Percentiles rank a stretch among this genome's conserved stretches.
Evolutionary conservation across 2,329 filamentous ascomycete species (phyloP).

Genomic region (Arthrobotrys sinensis): DNA sequence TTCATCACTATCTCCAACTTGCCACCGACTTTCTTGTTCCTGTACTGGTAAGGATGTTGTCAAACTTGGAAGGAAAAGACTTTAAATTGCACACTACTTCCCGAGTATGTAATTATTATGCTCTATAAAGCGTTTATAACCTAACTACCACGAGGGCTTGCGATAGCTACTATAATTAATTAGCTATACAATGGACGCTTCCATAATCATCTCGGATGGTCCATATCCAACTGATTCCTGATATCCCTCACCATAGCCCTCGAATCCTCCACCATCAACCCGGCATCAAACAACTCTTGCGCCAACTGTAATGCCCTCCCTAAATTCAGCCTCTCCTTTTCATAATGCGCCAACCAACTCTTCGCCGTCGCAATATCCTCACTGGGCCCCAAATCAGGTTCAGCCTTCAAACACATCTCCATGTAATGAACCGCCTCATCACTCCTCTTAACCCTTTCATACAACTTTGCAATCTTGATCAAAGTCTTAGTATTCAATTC

Average conservation of each 20-base stretch:
- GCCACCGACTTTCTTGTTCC: too few relatives aligned
- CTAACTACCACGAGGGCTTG: too few relatives aligned
- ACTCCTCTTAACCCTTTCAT: slow-evolving; percentile 83
- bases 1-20: too few relatives aligned
- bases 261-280: slow-evolving; percentile 95
- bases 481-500: slow-evolving; percentile 91
- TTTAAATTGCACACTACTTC: too few relatives aligned
- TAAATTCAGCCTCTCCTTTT: slow-evolving; percentile 82
- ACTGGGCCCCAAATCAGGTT: slow-evolving; percentile 86
- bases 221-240: slow-evolving; percentile 69
- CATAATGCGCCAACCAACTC: slow-evolving; percentile 90
- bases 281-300: slow-evolving; percentile 93
- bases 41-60: too few relatives aligned
- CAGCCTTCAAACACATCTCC: slow-evolving; percentile 94
- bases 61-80: too few relatives aligned
- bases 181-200: background rate
- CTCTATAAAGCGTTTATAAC: too few relatives aligned
- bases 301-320: slow-evolving; percentile 83
- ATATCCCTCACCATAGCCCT: slow-evolving; percentile 93
- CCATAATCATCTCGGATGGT: slow-evolving; percentile 37
- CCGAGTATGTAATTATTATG: too few relatives aligned
- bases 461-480: slow-evolving; percentile 89
- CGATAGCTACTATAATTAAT: too few relatives aligned
- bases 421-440: slow-evolving; percentile 92
- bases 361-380: slow-evolving; percentile 91